Base-by-base conservation (phyloP, 768 basidiomycete genomes). In the Chalciporus chontae region DNA sequence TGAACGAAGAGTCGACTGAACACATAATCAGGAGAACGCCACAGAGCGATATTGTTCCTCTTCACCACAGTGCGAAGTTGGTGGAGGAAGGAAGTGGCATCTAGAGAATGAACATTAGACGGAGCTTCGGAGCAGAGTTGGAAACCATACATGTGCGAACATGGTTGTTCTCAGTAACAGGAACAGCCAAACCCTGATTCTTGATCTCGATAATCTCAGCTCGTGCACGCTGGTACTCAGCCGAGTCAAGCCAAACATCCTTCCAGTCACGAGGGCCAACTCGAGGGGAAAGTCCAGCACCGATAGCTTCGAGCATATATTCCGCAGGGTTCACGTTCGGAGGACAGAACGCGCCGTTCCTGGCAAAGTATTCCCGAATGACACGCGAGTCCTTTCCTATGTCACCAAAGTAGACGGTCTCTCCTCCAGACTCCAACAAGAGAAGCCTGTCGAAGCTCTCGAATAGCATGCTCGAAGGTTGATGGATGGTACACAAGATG, bases 391-490 rank as follows among this genome's bases (percentile, higher is more conserved):
- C 86, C 38, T 74, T 64, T 40, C 91, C 93, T 43, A 94, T 90
- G 53, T 89, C 86, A 38, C 92, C 93, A 61, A 90, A 94, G 75
- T 94, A 95, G n/a, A 94, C 89, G 0, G 91, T 93, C 65, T 90
- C 84, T 7, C 93, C 93, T 2, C 93, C 93, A 14, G 75, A 73
- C 59, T 92, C 83, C 14, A 86, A 71, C 9, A 87, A 71, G 23
- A 88, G 65, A 40, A 86, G 69, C 34, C 83, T 77, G 56, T 87
- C 93, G 57, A 96, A 94, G 59, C 83, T 84, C 66, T 92, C 86
- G 69, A 95, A 94, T 2, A 95, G 72, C 17, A 91, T 75, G 3
- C 89, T 82, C 3, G 89, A 90, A 3, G 91, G 91, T 56, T 93
- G 91, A 54, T 92, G 90, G 57, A 94, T 91, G 4, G 89, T 94